phyloP scores from a whole-genome alignment of 2,329 filamentous ascomycete species.

The Nothomitra cinnamomea region DNA sequence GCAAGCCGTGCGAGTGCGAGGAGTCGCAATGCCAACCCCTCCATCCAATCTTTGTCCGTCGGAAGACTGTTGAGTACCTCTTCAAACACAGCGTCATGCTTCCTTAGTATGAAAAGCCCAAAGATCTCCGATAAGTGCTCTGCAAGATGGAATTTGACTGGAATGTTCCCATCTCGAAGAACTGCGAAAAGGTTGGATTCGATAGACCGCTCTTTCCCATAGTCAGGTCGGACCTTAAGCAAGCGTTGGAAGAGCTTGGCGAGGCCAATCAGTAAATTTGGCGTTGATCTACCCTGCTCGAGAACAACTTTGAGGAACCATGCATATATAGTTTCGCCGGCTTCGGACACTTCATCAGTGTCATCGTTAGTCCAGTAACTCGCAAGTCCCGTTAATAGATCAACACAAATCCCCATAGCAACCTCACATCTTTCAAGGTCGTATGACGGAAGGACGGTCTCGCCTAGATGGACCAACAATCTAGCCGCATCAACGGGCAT shows the following conservation, averaged over 20 bases:
- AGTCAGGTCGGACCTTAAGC: conserved; percentile 48
- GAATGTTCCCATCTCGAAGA: conserved; percentile 45
- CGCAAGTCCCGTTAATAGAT: conserved; percentile 47
- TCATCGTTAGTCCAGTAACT: conserved; percentile 42
- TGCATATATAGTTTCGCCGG: conserved; percentile 59
- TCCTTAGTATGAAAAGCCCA: conserved; percentile 59
- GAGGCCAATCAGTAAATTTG: conserved; percentile 48
- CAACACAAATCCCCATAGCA: conserved; percentile 48
- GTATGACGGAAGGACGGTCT: conserved; percentile 32
- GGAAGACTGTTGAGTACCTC: conserved; percentile 74
- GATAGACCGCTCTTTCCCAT: conserved; percentile 43
- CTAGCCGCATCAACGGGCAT: conserved; percentile 6
- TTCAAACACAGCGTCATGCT: conserved; percentile 70
- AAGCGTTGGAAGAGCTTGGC: conserved; percentile 53
- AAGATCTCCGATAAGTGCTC: conserved; percentile 58
- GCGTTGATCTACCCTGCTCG: conserved; percentile 50
- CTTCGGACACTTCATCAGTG: conserved; percentile 41
- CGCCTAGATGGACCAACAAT: conserved; percentile 12
- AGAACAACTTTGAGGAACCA: conserved; percentile 57
- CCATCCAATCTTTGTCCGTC: conserved; percentile 47
- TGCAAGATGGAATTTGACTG: conserved; percentile 61
- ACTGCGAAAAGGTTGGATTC: conserved; percentile 61
- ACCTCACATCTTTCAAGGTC: conserved; percentile 59
- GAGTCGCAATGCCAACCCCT: conserved; percentile 75
- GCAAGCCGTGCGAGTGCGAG: conserved; percentile 61